phyloP scores from a whole-genome alignment of 768 basidiomycete genomes.

The Dentipellis sp. region DNA sequence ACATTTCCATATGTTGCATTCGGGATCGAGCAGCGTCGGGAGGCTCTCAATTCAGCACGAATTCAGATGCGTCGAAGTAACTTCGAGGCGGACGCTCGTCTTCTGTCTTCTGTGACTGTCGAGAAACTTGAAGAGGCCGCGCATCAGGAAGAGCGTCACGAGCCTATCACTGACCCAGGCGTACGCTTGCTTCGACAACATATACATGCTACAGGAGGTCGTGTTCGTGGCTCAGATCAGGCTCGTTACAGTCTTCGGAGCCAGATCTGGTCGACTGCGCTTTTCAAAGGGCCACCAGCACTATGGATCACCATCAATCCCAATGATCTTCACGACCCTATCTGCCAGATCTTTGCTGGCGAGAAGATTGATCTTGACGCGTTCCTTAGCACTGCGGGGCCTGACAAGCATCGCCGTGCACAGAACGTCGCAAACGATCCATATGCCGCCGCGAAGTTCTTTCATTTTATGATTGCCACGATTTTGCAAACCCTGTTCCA shows the following conservation, averaged over 20 bases:
- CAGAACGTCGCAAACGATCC: conserved; percentile 28
- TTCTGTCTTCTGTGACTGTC: conserved; percentile 19
- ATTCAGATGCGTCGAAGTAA: conserved; percentile 24
- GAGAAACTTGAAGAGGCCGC: conserved; percentile 24
- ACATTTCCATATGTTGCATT: conserved; percentile 25
- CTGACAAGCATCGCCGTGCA: conserved; percentile 13
- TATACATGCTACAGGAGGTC: conserved; percentile 9
- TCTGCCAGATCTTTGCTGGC: conserved; percentile 35
- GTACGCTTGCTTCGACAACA: conserved; percentile 6
- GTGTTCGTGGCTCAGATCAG: conserved; percentile 15
- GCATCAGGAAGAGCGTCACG: conserved; percentile 22
- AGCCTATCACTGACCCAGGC: conserved; percentile 5
- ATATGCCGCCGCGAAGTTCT: conserved; percentile 33
- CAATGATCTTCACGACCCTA: conserved; percentile 30
- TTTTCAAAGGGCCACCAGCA: conserved; percentile 21
- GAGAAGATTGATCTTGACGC: conserved; percentile 33
- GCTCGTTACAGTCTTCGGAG: conserved; percentile 14
- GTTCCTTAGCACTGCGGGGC: conserved; percentile 21
- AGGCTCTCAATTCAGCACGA: conserved; percentile 19
- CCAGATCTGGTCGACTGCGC: conserved; percentile 28
- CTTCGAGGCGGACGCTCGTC: conserved; percentile 16
- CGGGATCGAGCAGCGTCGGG: conserved; percentile 20
- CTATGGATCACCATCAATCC: conserved; percentile 39
- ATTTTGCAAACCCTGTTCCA: conserved; percentile 25
- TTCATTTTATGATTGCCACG: conserved; percentile 24